A percentile compares a stretch with the other conserved stretches of the same genome.
Evolutionary conservation across 805 yeast genomes (phyloP).

Genomic region (Saccharomycopsis sp.): DNA sequence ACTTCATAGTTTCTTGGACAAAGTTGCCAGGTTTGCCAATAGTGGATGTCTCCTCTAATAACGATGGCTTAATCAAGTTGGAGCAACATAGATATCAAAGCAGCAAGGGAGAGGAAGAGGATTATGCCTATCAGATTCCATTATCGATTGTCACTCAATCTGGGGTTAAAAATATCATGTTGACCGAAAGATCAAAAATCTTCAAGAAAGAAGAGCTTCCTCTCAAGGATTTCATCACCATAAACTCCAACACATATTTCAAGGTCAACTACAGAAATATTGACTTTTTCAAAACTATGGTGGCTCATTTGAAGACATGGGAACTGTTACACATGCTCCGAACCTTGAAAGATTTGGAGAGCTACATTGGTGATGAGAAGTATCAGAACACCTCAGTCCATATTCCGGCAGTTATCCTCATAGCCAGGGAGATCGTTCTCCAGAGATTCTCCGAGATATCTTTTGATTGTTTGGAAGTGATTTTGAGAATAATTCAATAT

Average conservation of each 20-base stretch:
- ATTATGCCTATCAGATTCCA: slow-evolving; percentile 56
- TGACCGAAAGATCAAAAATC: slow-evolving; percentile 34
- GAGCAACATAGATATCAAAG: slow-evolving; percentile 33
- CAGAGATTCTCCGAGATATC: slow-evolving; percentile 5
- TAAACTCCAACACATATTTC: slow-evolving; percentile 42
- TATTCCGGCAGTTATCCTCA: slow-evolving; percentile 25
- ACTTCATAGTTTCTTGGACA: slow-evolving; percentile 52
- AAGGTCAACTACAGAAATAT: slow-evolving; percentile 37
- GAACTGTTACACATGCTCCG: slow-evolving; percentile 28
- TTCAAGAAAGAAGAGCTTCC: slow-evolving; percentile 21
- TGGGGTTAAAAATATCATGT: slow-evolving; percentile 30
- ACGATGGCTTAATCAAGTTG: slow-evolving; percentile 27
- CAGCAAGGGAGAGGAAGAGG: slow-evolving; percentile 30
- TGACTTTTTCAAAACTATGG: slow-evolving; percentile 24
- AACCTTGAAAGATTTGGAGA: slow-evolving; percentile 29
- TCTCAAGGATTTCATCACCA: slow-evolving; percentile 26
- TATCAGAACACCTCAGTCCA: slow-evolving; percentile 25
- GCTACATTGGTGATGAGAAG: slow-evolving; percentile 26
- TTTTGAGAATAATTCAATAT: slow-evolving; percentile 22
- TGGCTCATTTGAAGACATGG: too few species aligned
- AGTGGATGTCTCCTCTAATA: slow-evolving; percentile 29
- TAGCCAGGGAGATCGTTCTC: slow-evolving; percentile 21
- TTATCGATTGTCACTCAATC: slow-evolving; percentile 35
- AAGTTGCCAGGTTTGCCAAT: slow-evolving; percentile 53
- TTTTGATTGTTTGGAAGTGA: slow-evolving; percentile 25